phyloP scores from a whole-genome alignment of 2,329 filamentous ascomycete genomes.

The Exophiala sp. region DNA sequence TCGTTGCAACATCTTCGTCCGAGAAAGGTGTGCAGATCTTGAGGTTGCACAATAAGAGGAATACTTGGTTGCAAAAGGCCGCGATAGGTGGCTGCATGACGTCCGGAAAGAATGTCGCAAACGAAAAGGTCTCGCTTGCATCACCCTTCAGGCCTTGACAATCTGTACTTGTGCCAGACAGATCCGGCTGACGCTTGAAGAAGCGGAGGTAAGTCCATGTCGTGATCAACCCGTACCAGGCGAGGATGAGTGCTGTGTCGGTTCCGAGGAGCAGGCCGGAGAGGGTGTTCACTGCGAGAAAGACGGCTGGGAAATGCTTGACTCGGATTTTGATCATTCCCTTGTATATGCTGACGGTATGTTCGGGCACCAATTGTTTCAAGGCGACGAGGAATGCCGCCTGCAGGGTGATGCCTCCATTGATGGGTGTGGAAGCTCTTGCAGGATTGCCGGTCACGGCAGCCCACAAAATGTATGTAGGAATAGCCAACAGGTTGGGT shows the following conservation, averaged over 20 bases:
- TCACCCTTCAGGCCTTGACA: slow-evolving; percentile 70
- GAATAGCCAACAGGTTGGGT: slow-evolving; percentile 73
- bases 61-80: slow-evolving; percentile 70
- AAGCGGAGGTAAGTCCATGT: slow-evolving; percentile 97
- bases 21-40: slow-evolving; percentile 83
- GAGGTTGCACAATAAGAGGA: slow-evolving; percentile 69
- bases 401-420: slow-evolving; percentile 83
- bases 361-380: slow-evolving; percentile 94
- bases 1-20: slow-evolving; percentile 70
- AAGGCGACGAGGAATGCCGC: slow-evolving; percentile 94
- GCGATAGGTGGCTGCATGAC: slow-evolving; percentile 74
- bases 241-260: slow-evolving; percentile 75
- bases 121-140: slow-evolving; percentile 92
- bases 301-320: slow-evolving; percentile 73
- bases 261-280: slow-evolving; percentile 63
- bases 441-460: slow-evolving; percentile 52
- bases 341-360: slow-evolving; percentile 91
- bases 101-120: slow-evolving; percentile 92
- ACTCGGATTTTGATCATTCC: slow-evolving; percentile 87
- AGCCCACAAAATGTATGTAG: slow-evolving; percentile 70
- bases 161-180: slow-evolving; percentile 53
- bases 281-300: slow-evolving; percentile 66
- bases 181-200: slow-evolving; percentile 67
- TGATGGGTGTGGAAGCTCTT: slow-evolving; percentile 67
- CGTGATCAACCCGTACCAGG: slow-evolving; percentile 75